Evolutionary conservation across 2,329 filamentous ascomycete genomes (phyloP), one percentile per base, ranked within the genome.

Genomic region (Lachnellula willkommii): DNA sequence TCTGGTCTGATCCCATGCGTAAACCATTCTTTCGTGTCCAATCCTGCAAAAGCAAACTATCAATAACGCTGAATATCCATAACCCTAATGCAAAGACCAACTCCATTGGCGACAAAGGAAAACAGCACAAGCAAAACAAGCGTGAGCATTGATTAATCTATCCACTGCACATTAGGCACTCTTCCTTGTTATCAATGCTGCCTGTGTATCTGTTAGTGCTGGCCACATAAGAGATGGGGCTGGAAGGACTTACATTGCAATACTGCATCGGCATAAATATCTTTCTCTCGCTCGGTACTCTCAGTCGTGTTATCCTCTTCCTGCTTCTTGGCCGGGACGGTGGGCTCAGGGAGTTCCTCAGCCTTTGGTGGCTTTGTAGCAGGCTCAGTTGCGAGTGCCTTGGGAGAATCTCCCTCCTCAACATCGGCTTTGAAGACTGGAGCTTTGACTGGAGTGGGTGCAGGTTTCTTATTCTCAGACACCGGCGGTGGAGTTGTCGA

Each of bases 151-250:
- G 60, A 62, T 50, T 57, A 52, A 56, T 57, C 59, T 69, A 97
- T 78, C 92, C 93, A 75, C 90, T 95, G 85, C 94, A 99, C 94
- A 99, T 97, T 63, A 96, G 72, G 72, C 94, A 99, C 48, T 87
- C 81, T 72, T 99, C 94, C 65, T 88, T 90, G 78, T 97, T 96
- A 71, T 97, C 92, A 73, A 99, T 97, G 76, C 92, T 96, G 79
- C 85, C 85, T 88, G 57, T 66, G 45, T 52, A 48, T 40, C 32
- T 28, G 15, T 66, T 65, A 70, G 78, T 68, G 75, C 68, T 43
- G 40, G 2, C 59, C 28, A 53, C 50, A 54, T 14, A 14, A 47
- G 55, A 49, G 51, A 8, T 11, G 22, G 11, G 35, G 7, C 20
- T 32, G n/a, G 20, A 15, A 24, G 48, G 53, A 79, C 84, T 85